phyloP scores from a whole-genome alignment of 108 stramenopile genomes.

The Halocafeteria seosinensis region DNA sequence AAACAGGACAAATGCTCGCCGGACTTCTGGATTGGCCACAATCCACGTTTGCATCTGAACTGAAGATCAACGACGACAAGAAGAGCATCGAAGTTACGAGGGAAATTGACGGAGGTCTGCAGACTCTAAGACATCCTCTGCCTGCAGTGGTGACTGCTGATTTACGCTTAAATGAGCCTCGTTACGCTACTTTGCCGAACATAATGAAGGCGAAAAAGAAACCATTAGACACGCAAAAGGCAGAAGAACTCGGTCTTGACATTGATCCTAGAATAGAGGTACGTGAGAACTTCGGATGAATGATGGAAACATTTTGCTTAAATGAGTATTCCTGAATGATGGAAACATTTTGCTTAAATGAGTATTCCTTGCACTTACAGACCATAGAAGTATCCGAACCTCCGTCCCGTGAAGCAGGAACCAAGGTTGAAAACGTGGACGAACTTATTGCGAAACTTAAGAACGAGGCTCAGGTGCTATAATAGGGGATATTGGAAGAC shows the following conservation, averaged over 20 bases:
- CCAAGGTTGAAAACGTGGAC: conserved; percentile 74
- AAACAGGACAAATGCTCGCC: conserved; percentile 47
- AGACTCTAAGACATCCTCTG: conserved; percentile 24
- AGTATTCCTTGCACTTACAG: too few relatives aligned
- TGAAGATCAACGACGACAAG: conserved; percentile 49
- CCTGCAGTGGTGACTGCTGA: conserved; percentile 94
- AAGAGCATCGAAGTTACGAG: conserved; percentile 53
- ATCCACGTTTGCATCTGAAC: conserved; percentile 82
- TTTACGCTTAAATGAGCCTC: conserved; percentile 89
- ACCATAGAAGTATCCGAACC: conserved; percentile 79
- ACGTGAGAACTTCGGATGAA: too few relatives aligned
- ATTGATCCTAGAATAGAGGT: conserved; percentile 57
- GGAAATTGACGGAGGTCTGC: conserved; percentile 79
- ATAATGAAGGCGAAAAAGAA: conserved; percentile 99
- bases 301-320: too few relatives aligned
- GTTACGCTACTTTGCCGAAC: conserved; percentile 95
- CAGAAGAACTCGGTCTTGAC: conserved; percentile 65
- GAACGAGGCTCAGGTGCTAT: conserved; percentile 43
- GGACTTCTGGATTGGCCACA: conserved; percentile 83
- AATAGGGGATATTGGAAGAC: not conserved
- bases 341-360: not conserved
- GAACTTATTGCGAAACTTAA: conserved; percentile 75
- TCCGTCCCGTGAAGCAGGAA: conserved; percentile 70
- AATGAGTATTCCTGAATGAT: not conserved
- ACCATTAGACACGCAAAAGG: conserved; percentile 59